Evolutionary conservation across 768 basidiomycete species (phyloP).

Genomic region (Porphyrellus cyaneotinctus): DNA sequence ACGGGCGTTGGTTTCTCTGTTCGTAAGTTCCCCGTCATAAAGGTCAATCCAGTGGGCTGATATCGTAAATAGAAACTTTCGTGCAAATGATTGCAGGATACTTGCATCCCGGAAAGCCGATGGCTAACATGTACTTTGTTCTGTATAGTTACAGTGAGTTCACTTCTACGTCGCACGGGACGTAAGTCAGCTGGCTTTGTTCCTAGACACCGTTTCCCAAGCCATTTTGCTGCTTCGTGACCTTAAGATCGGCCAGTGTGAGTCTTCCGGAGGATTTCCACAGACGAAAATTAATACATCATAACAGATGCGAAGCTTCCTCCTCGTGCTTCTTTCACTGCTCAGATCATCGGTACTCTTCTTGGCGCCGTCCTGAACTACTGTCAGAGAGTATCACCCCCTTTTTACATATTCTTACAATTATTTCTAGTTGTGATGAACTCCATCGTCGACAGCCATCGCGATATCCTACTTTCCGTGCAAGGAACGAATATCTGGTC

Average conservation of each 20-base stretch:
- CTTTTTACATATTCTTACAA: background rate
- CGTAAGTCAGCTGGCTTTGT: conserved; percentile 36
- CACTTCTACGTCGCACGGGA: conserved; percentile 10
- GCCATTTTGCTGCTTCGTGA: conserved; percentile 53
- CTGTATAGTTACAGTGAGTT: conserved; percentile 45
- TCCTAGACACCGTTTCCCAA: conserved; percentile 48
- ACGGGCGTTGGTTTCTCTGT: conserved; percentile 30
- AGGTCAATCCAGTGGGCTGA: background rate
- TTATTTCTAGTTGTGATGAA: conserved; percentile 53
- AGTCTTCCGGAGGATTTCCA: background rate
- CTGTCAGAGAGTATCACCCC: conserved; percentile 22
- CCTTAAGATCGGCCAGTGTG: conserved; percentile 42
- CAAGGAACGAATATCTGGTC: conserved; percentile 46
- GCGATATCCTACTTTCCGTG: conserved; percentile 47
- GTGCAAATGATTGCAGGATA: conserved; percentile 37
- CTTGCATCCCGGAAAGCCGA: conserved; percentile 35
- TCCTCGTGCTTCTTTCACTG: conserved; percentile 59
- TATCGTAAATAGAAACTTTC: conserved; percentile 20
- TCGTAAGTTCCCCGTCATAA: conserved; percentile 12
- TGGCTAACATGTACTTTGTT: conserved; percentile 43
- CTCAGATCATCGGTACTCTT: conserved; percentile 54
- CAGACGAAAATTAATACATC: conserved; percentile 35
- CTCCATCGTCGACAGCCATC: conserved; percentile 49
- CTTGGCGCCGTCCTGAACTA: conserved; percentile 49
- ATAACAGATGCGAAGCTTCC: conserved; percentile 49